phyloP scores from a whole-genome alignment of 164 flowering plant genomes.

The Umbellularia californica region DNA sequence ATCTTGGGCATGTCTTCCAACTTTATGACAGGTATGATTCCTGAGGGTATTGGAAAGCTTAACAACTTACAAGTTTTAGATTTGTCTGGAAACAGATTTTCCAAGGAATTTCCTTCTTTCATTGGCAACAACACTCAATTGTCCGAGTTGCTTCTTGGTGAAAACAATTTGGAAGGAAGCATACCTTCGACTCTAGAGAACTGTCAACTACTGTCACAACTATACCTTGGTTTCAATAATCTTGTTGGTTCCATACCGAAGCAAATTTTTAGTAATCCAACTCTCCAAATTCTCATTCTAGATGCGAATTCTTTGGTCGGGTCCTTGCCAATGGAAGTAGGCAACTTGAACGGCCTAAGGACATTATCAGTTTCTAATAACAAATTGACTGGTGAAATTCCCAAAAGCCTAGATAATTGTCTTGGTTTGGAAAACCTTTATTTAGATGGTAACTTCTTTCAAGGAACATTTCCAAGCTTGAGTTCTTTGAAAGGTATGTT shows the following conservation, averaged over 20 bases:
- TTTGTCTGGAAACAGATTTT: constrained; percentile 12
- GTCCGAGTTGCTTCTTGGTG: constrained; percentile 5
- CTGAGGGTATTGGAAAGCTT: constrained; percentile 24
- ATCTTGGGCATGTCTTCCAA: constrained; percentile 25
- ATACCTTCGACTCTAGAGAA: constrained; percentile 19
- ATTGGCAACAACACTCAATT: constrained; percentile 25
- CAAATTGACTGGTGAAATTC: neutral
- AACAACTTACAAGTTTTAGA: constrained; percentile 9
- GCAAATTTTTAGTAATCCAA: constrained; percentile 14
- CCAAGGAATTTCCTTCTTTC: constrained; percentile 24
- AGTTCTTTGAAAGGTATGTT: constrained; percentile 12
- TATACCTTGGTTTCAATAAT: constrained; percentile 13
- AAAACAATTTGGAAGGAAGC: constrained; percentile 23
- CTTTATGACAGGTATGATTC: constrained; percentile 16
- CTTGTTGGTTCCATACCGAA: constrained; percentile 28
- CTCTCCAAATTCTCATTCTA: neutral
- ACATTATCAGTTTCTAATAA: neutral
- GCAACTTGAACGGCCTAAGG: neutral
- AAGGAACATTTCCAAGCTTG: constrained; percentile 17
- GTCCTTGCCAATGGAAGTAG: neutral
- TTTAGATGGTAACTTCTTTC: neutral
- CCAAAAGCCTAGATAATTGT: neutral
- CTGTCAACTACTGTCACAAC: neutral
- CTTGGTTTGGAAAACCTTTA: neutral
- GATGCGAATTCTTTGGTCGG: neutral